phyloP scores from a whole-genome alignment of 2,329 filamentous ascomycete genomes.

The Aspergillus ibericus region DNA sequence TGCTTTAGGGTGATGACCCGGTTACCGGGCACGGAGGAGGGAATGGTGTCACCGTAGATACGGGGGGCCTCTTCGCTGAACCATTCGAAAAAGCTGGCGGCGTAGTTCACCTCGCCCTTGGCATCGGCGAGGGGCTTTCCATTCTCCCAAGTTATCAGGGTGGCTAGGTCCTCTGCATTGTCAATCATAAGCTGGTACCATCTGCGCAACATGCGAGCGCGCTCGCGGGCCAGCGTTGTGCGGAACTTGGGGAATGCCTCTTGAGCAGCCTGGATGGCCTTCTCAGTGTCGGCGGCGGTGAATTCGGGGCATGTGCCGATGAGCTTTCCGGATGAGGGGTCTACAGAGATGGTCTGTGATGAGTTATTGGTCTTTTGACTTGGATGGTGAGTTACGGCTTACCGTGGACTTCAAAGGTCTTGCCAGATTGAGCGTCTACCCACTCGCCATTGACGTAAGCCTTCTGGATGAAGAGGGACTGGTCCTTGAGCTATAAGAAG shows the following conservation, averaged over 20 bases:
- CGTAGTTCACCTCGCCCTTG: conserved; percentile 59
- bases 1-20: conserved; percentile 64
- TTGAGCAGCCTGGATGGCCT: conserved; percentile 79
- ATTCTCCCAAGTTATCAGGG: conserved; percentile 68
- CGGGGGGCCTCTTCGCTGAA: conserved; percentile 63
- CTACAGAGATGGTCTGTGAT: conserved; percentile 41
- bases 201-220: conserved; percentile 61
- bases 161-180: conserved; percentile 65
- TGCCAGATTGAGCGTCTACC: conserved; percentile 78
- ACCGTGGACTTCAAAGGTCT: conserved; percentile 87
- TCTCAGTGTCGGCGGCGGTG: conserved; percentile 71
- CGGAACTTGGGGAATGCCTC: conserved; percentile 66
- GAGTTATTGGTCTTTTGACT: not conserved
- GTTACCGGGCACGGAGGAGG: conserved; percentile 59
- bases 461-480: conserved; percentile 79
- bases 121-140: conserved; percentile 65
- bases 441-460: conserved; percentile 91
- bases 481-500: conserved; percentile 65
- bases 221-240: conserved; percentile 61
- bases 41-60: conserved; percentile 62
- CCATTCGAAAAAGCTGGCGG: conserved; percentile 63
- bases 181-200: conserved; percentile 69
- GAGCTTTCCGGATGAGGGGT: conserved; percentile 77
- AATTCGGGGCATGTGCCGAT: conserved; percentile 85
- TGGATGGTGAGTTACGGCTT: conserved; percentile 15